Evolutionary conservation across 2,329 filamentous ascomycete genomes (phyloP).

Genomic region (Emergomyces orientalis): DNA sequence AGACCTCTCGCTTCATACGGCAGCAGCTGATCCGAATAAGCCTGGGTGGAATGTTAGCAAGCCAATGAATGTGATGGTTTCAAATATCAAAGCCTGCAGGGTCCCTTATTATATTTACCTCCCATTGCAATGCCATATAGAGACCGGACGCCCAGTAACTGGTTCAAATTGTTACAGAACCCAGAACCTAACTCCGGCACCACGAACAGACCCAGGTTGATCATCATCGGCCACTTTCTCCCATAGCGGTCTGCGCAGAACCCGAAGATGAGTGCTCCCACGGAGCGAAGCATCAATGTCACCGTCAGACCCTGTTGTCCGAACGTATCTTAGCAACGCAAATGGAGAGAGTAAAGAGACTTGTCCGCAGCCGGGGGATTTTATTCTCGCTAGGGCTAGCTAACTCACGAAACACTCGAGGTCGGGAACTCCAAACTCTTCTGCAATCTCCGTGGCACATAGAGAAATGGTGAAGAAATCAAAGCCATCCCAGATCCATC

Average conservation of each 20-base stretch:
- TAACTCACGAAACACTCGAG: conserved; percentile 52
- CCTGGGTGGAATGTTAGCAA: conserved; percentile 20
- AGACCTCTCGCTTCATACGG: conserved; percentile 50
- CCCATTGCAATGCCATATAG: conserved; percentile 58
- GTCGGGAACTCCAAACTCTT: conserved; percentile 46
- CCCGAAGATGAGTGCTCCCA: conserved; percentile 51
- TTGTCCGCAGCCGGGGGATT: background rate
- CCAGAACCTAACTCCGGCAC: conserved; percentile 52
- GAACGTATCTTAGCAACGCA: background rate
- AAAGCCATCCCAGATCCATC: conserved; percentile 49
- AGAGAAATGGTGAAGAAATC: conserved; percentile 56
- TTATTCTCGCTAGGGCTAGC: conserved; percentile 17
- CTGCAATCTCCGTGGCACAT: conserved; percentile 45
- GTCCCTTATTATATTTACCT: conserved; percentile 20
- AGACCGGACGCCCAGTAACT: conserved; percentile 51
- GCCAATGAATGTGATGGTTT: background rate
- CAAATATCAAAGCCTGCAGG: background rate
- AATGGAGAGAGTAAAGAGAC: background rate
- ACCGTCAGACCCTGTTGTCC: conserved; percentile 36
- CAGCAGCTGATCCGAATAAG: conserved; percentile 52
- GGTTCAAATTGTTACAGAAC: conserved; percentile 49
- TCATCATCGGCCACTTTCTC: conserved; percentile 50
- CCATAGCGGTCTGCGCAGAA: conserved; percentile 46
- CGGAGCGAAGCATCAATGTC: conserved; percentile 52
- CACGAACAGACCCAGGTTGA: conserved; percentile 54